phyloP scores from a whole-genome alignment of 768 basidiomycete species.

The Russula sp. region DNA sequence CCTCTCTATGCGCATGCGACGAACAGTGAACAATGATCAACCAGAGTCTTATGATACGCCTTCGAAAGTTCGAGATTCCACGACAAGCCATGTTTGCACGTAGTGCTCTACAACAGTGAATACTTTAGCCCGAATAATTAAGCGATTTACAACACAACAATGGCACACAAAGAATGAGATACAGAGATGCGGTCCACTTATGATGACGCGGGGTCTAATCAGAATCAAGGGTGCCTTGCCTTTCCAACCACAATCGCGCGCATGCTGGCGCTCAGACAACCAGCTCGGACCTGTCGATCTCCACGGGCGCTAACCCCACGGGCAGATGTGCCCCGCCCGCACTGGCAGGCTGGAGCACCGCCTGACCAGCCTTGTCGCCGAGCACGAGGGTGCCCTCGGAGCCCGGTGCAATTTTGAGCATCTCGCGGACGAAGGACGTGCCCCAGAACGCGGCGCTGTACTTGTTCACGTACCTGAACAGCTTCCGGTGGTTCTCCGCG shows the following conservation, averaged over 20 bases:
- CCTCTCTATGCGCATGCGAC: no score
- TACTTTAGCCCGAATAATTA: constrained; percentile 9
- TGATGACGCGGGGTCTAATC: background rate
- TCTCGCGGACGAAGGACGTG: constrained; percentile 81
- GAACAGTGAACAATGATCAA: no score
- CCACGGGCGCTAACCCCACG: background rate
- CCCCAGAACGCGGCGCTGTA: constrained; percentile 94
- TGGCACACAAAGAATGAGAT: background rate
- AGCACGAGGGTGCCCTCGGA: constrained; percentile 16
- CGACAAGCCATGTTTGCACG: background rate
- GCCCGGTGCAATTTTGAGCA: constrained; percentile 45
- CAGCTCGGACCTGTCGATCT: constrained; percentile 2
- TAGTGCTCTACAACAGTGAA: constrained; percentile 11
- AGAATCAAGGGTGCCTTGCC: background rate
- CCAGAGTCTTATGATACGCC: no score
- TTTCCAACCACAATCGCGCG: background rate
- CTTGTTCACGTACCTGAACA: constrained; percentile 95
- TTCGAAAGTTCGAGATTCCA: no score
- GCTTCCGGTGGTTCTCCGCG: constrained; percentile 90
- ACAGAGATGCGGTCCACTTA: background rate
- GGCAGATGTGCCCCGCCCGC: constrained; percentile 23
- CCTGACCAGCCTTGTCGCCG: constrained; percentile 27
- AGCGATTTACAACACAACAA: background rate
- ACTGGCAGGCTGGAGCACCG: constrained; percentile 26
- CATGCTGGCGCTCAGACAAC: background rate